phyloP scores from a whole-genome alignment of 1,284 basidiomycete species.

The Cryptococcus maquisensis region DNA sequence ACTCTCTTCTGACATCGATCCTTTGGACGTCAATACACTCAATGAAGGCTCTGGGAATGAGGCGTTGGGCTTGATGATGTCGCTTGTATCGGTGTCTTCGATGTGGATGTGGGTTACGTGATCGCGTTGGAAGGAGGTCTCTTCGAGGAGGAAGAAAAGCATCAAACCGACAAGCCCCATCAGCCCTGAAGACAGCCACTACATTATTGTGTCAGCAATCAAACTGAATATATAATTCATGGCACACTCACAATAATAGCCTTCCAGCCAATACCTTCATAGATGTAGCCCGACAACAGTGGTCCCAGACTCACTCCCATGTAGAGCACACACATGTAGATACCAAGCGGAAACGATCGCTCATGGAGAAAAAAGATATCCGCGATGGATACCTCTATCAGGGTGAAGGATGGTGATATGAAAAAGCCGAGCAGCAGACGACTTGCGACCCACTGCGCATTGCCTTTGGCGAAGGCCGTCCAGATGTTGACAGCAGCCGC shows the following conservation, averaged over 20 bases:
- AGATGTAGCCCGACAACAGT: slow-evolving; percentile 26
- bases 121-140: slow-evolving; percentile 24
- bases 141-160: slow-evolving; percentile 29
- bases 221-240: not conserved
- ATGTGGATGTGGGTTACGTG: not conserved
- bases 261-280: slow-evolving; percentile 22
- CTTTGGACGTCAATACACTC: not conserved
- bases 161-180: slow-evolving; percentile 17
- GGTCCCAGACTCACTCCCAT: too few species aligned
- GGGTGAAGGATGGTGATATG: slow-evolving; percentile 19
- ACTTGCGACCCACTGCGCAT: slow-evolving; percentile 20
- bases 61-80: not conserved
- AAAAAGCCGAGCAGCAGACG: slow-evolving; percentile 18
- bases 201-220: not conserved
- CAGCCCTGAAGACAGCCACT: slow-evolving; percentile 21
- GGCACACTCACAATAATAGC: slow-evolving; percentile 15
- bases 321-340: slow-evolving; percentile 5
- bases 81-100: not conserved
- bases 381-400: slow-evolving; percentile 24
- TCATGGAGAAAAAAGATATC: slow-evolving; percentile 32
- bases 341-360: slow-evolving; percentile 20
- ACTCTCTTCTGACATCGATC: not conserved
- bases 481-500: slow-evolving; percentile 13
- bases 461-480: slow-evolving; percentile 14
- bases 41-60: not conserved